Evolutionary conservation across 768 basidiomycete genomes (phyloP), one percentile per base, ranked within the genome.

Genomic region (Boletales sp.): DNA sequence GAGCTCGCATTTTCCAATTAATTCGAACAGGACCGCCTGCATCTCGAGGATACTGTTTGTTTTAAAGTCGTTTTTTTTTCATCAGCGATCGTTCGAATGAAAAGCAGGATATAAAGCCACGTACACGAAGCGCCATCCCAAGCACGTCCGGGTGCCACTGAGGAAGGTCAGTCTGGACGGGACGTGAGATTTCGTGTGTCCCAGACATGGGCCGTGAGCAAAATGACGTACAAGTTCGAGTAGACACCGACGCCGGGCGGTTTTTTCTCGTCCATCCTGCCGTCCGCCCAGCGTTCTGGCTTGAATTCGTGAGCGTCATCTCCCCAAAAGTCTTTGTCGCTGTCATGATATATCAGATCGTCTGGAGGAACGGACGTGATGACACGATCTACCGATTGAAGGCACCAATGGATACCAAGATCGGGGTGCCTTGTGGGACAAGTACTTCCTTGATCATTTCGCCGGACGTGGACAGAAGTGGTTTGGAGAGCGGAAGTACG

Each of bases 401-500:
- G 1, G 72, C 78, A n/a, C 74, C 73, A 24, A 78, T 72, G 5
- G 80, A 81, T 7, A 74, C 55, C 5, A 78, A 65, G 8, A 83
- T 61, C 32, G 76, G 75, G 27, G 72, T 74, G 4, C 79, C 78
- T 55, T 75, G 76, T 5, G 77, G 74, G 36, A 83, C 69, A 2
- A 74, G 73, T 10, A 84, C 43, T 43, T 77, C 67, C 1, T 60
- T 63, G 48, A 79, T 56, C 17, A 66, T 47, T 44, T 72, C 67
- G 4, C 81, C 82, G 3, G 72, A 72, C 19, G 62, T 62, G 5
- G 74, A 76, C 47, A 55, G 68, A 43, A 82, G 72, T 3, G 80
- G 80, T 43, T 69, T 73, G 4, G 79, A 77, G 19, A 87, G 72
- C 0, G 85, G 83, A n/a, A 87, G 59, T 15, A 81, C 60, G 43